Base-by-base conservation (phyloP, 805 yeast genomes). In the Barnettozyma sp. region DNA sequence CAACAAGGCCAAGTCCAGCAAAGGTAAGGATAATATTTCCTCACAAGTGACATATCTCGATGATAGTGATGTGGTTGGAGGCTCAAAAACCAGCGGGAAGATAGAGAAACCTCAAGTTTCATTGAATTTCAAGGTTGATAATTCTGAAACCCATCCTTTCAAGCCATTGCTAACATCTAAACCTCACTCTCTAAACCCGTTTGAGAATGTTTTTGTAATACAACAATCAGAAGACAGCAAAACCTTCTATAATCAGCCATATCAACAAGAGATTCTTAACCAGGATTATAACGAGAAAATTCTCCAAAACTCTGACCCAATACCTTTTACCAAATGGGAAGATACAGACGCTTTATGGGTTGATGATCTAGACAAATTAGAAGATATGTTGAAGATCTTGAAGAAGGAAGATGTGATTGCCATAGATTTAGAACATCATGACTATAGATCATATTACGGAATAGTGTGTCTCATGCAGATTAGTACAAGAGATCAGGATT, bases 341-440 rank as follows among this genome's bases (percentile, higher is more conserved):
- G 52, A 69, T 2, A 71, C 80, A 1, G 62, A 63, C 11, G 79
- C 90, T 11, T 68, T 63, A 2, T 85, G 92, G 84, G 82, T 92
- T 1, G 87, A 82, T 44, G 66, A 70, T 2, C 58, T 62, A 1
- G 76, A 68, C 16, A 60, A 63, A 17, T 55, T 92, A 18, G 49
- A 60, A 1, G 57, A 53, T 6, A 72, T 92, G 81, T 44, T 85
- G 1, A 54, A 59, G 1, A 71, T 68, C 6, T 63, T 92, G 30
- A 54, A 58, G 34, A 52, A 56, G 4, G 66, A 68, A 38, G 60
- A 65, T 2, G 94, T 76, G 38, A 73, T 92, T 26, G 98, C 97
- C 2, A 81, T 92, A 12, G 99, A 92, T 67, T 71, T 92, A 42
- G 99, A 92, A 54, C 98, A 92, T 59, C 98, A 92, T 54, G 97